Evolutionary conservation across 495 filamentous ascomycete genomes (phyloP), one percentile per base, ranked within the genome.

Genomic region (Hypoxylon lienhwacheense): DNA sequence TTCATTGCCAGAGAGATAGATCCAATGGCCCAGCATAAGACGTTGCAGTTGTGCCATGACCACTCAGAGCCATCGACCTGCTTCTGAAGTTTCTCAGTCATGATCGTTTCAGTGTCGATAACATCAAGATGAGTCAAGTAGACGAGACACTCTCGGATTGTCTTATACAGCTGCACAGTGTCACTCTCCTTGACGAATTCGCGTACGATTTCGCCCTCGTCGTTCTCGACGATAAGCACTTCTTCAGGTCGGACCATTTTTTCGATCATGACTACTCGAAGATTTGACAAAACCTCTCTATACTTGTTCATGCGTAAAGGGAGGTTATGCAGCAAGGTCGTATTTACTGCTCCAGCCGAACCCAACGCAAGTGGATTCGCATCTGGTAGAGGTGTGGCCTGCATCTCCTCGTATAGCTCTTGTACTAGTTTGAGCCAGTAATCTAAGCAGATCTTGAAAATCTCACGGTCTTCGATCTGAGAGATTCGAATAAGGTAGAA

Each of bases 11-110:
- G 85, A 7, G 95, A 97, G 44, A 98, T 97, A 1, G 93, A 98
- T 14, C 93, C 93, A 67, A 98, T 98, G 17, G 93, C 93, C 93
- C 93, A 99, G 74, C 93, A 99, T 8, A 99, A 83, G 2, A 93
- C 96, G 70, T 99, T 99, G 81, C 93, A 99, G 72, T 97, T 97
- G 47, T 87, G 87, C 93, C 93, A 99, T 8, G 95, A 97, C 93
- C 93, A 99, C 71, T 99, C 93, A 10, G 80, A 77, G 10, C 90
- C 90, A 68, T 97, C 91, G 15, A 99, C 93, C 71, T 97, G 93
- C 46, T 89, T 85, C 8, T 89, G 82, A 28, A 99, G 78, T 69
- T 99, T 99, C 60, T 99, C 95, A 10, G 95, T 95, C 95, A 99
- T 97, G 71, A 99, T 99, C 22, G 86, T 84, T 67, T 99, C 93